Base-by-base conservation (phyloP, 176 grass and related monocot genomes). In the Zea luxurians region DNA sequence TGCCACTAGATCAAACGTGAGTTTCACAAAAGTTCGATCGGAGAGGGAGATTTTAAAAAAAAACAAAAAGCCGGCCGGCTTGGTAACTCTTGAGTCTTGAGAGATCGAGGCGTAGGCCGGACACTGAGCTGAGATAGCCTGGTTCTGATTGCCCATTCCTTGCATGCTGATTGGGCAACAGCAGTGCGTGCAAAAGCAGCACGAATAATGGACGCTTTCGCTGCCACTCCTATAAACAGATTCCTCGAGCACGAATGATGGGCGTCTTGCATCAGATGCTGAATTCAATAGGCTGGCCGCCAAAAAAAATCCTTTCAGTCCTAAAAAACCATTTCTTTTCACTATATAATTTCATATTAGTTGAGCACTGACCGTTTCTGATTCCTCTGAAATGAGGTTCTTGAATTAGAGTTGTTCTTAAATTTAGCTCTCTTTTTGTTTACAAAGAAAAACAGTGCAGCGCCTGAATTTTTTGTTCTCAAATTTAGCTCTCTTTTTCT, bases 171-270 rank as follows among this genome's bases (percentile, higher is more conserved):
- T 8, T 63, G 17, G 59, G 80, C 70, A 82, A 54, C 78, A 73
- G 36, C 6, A 61, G 11, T 35, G 52, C 74, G 60, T 1, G 15
- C 73, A 78, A 73, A 87, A 68, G 16, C 37, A 68, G 68, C 49
- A 61, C 10, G 50, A 73, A 83, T 78, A 87, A 87, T 87, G 15
- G 60, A 74, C 79, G 41, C 75, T 83, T 87, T 83, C 64, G n/a
- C 49, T 74, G 74, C 71, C 79, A 1, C 10, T 15, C 70, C 69
- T 61, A 68, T 61, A 68, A 80, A 43, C 74, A 13, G 57, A 78
- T 85, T 80, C 66, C 27, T 27, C 27, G 27, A 27, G 27, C 27
- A 27, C 27, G 27, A 27, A 27, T 27, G 27, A 27, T 27, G 27
- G 27, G 27, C 27, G 27, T 27, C 27, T 27, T 27, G 27, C 27